Percentiles rank a stretch among this genome's conserved stretches.
Evolutionary conservation across 2,329 filamentous ascomycete genomes (phyloP).

Genomic region (Sphaerulina vaccinii): DNA sequence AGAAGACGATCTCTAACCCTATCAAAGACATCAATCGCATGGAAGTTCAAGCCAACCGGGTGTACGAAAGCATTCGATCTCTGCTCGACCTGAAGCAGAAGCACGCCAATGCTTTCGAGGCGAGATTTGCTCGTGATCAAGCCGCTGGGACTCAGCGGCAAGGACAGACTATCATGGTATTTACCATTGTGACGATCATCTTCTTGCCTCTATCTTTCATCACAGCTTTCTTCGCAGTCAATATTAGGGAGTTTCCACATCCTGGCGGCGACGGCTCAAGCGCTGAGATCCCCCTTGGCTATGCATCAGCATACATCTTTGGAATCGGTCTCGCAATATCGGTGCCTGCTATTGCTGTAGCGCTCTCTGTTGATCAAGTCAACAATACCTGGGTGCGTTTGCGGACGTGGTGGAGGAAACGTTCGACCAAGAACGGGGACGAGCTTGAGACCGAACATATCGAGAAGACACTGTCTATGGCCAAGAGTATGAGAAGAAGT

Average conservation of each 20-base stretch:
- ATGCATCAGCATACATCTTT: constrained; percentile 57
- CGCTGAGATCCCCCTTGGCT: constrained; percentile 39
- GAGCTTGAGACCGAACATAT: constrained; percentile 11
- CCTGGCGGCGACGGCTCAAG: constrained; percentile 19
- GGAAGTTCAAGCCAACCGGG: constrained; percentile 61
- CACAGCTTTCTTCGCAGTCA: constrained; percentile 56
- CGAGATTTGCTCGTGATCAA: constrained; percentile 60
- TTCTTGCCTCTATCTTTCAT: constrained; percentile 59
- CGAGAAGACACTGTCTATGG: constrained; percentile 18
- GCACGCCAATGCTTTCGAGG: constrained; percentile 66
- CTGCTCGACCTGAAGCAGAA: constrained; percentile 68
- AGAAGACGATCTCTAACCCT: constrained; percentile 53
- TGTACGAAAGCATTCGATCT: constrained; percentile 61
- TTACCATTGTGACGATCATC: constrained; percentile 59
- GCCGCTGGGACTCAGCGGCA: constrained; percentile 60
- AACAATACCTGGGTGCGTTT: constrained; percentile 9
- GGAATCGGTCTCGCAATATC: constrained; percentile 56
- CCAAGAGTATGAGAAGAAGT: constrained; percentile 22
- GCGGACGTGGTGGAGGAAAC: constrained; percentile 6
- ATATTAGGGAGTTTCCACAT: constrained; percentile 50
- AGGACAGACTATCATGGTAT: constrained; percentile 58
- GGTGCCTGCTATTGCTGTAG: constrained; percentile 37
- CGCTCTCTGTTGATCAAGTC: constrained; percentile 23
- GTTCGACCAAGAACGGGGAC: not conserved
- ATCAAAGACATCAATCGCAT: constrained; percentile 58